phyloP scores from a whole-genome alignment of 345 rosid genomes.

The Brassica incana region DNA sequence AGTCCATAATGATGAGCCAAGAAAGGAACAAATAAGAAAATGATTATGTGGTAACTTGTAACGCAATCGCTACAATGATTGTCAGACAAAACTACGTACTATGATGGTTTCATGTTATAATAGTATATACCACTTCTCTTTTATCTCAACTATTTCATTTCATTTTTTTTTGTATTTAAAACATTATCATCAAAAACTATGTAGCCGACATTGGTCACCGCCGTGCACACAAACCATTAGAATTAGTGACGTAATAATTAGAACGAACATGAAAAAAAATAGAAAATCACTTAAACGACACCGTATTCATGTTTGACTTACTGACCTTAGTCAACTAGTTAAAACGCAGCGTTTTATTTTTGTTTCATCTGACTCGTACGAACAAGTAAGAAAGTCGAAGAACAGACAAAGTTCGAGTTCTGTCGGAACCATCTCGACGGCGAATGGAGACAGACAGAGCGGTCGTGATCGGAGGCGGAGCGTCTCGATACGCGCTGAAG shows the following conservation, averaged over 20 bases:
- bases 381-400: neutral
- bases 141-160: neutral
- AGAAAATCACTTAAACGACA: neutral
- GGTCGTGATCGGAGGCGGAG: slow-evolving; percentile 6
- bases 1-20: slow-evolving; percentile 36
- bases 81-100: neutral
- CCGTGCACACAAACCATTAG: too few relatives aligned
- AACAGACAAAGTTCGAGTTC: neutral
- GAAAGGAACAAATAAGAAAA: slow-evolving; percentile 17
- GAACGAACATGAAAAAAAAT: neutral
- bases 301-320: neutral
- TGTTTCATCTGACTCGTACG: neutral
- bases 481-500: slow-evolving; percentile 51
- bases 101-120: neutral
- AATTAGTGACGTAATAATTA: neutral
- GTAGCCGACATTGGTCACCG: too few relatives aligned
- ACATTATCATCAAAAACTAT: too few relatives aligned
- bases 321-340: neutral
- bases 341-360: slow-evolving; percentile 26
- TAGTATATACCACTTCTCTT: slow-evolving; percentile 21
- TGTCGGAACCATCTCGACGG: neutral
- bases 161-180: too few relatives aligned
- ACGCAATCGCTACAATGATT: slow-evolving; percentile 13
- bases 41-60: neutral
- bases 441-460: slow-evolving; percentile 33